phyloP scores from a whole-genome alignment of 306 rosid species.

The Lotus japonicus region DNA sequence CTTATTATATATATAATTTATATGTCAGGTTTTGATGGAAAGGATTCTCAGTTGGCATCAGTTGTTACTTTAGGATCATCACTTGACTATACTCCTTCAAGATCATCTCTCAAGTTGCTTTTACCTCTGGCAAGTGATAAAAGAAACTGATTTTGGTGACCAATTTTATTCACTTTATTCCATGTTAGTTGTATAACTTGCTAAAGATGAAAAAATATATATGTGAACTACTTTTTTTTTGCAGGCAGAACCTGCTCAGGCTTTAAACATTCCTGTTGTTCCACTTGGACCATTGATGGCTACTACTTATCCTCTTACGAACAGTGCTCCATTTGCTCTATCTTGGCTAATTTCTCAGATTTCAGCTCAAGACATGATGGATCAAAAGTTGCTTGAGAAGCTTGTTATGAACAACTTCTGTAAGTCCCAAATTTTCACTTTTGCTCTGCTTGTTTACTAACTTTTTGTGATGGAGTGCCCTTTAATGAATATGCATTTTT shows the following conservation, averaged over 20 bases:
- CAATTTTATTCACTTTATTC: neutral
- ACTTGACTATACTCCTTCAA: constrained; percentile 70
- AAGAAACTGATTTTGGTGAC: constrained; percentile 7
- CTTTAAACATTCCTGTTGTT: constrained; percentile 64
- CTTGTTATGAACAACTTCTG: constrained; percentile 75
- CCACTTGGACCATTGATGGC: constrained; percentile 64
- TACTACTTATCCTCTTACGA: constrained; percentile 50
- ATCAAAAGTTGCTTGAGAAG: constrained; percentile 54
- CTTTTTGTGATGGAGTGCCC: neutral
- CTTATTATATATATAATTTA: constrained; percentile 1
- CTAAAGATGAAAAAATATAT: neutral
- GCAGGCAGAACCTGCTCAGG: constrained; percentile 67
- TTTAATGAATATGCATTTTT: neutral
- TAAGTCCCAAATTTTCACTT: constrained; percentile 26
- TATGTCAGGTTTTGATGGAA: constrained; percentile 50
- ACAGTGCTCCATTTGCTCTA: constrained; percentile 43
- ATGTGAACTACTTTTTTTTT: constrained; percentile 6
- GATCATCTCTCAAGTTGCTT: constrained; percentile 69
- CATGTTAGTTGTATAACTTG: neutral
- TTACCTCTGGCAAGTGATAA: constrained; percentile 79
- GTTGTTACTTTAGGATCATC: constrained; percentile 81
- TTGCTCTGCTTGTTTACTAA: neutral
- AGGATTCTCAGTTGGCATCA: constrained; percentile 56
- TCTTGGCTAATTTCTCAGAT: constrained; percentile 71
- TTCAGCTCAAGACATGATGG: constrained; percentile 75